Base-by-base conservation (phyloP, 2,329 filamentous ascomycete genomes). In the Aspergillus pseudoterreus region DNA sequence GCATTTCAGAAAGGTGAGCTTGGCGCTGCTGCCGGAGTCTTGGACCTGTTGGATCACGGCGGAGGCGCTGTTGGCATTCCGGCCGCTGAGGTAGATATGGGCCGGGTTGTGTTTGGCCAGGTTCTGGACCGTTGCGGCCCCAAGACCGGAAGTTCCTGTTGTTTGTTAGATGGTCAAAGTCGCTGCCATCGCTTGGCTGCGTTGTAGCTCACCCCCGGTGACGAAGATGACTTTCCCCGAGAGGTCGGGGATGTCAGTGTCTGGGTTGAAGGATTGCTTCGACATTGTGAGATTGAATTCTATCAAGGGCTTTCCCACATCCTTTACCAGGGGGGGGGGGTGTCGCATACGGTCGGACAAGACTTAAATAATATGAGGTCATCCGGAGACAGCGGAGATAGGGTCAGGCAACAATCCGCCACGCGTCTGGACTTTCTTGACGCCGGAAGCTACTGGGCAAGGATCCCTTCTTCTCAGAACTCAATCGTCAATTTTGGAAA, bases 191-290 rank as follows among this genome's bases (percentile, higher is more conserved):
- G 2, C 33, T 48, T 42, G 15, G 33, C 22, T 21, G 15, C 17
- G 17, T 32, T 11, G 38, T 33, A 11, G 19, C 43, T 21, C 76
- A 47, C 73, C 76, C 43, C 77, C 77, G 0, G 77, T 80, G 27
- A 80, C 69, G 30, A 80, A 65, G 49, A 78, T 74, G n/a, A 74
- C 71, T 53, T 77, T 75, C 9, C 66, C 70, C 3, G 57, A 35
- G 1, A 75, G 66, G 30, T 63, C 59, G 3, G 73, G 71, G 21
- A 76, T 71, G 41, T 73, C 69, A 22, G 52, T 63, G 1, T 58
- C 58, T 2, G 67, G 61, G n/a, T 66, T 63, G 55, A 72, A 72
- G 9, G 39, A 22, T 17, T 10, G 15, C 15, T 4, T 42, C 11
- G 39, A 15, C 39, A 42, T 42, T 22, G 39, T 42, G n/a, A 4